Base-by-base conservation (phyloP, 371 early-diverging fungal genomes). In the Lichtheimia hyalospora region DNA sequence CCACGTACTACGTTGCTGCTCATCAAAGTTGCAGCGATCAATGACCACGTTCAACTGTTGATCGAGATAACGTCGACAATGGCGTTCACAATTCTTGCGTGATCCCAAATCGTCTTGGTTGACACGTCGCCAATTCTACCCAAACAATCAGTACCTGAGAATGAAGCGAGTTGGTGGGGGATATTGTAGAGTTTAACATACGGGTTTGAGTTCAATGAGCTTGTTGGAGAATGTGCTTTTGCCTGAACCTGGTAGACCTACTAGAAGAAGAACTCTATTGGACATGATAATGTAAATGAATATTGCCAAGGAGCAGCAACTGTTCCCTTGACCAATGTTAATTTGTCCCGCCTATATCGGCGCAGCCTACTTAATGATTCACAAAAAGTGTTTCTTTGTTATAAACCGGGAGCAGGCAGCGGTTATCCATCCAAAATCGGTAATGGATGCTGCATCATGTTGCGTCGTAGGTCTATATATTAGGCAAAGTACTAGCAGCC, bases 11-110 rank as follows among this genome's bases (percentile, higher is more conserved):
- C 92, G 81, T 69, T 92, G 90, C 51, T 74, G 68, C 40, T 74
- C 74, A 62, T 92, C 87, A 82, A 90, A 92, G 72, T 92, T 92
- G 71, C 88, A 86, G 20, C 90, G 84, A 68, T 92, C 92, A 15
- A 92, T 71, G 59, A 92, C 75, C 12, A 90, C 89, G 58, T 82
- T 88, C 52, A 78, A 77, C 20, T 77, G 66, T 57, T 84, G 53
- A 64, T 77, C 53, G 39, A 82, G 34, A 67, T 64, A 69, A 49
- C 72, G 52, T 60, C 61, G 51, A 3, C 67, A 63, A 46, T 60
- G 58, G 27, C 57, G 63, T 51, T 89, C 90, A 67, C 92, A 91
- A 14, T 81, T 79, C 15, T 79, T 79, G 49, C 90, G 81, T 53
- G 81, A 78, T 39, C 82, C 83, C 58, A 87, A 72, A 54, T 89